Evolutionary conservation across 1,284 basidiomycete species (phyloP), one percentile per base, ranked within the genome.

Genomic region (Coniferiporia sulphurascens): DNA sequence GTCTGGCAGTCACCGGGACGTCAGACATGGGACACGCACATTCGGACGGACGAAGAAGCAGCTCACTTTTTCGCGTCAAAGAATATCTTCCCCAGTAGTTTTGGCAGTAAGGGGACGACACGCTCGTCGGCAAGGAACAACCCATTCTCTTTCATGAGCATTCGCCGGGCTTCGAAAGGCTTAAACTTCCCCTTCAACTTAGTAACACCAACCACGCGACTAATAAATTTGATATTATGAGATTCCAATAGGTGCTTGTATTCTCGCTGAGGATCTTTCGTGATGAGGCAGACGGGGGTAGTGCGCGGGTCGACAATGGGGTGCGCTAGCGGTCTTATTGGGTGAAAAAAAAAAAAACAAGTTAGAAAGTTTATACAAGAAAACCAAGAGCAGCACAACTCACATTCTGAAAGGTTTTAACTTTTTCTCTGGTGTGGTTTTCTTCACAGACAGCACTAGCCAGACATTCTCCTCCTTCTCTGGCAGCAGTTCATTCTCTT

Each of bases 161-260:
- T 78, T 49, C 95, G 76, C 48, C 95, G 80, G 1, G 95, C 93
- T 71, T 98, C 96, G 69, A 85, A 98, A 12, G 93, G 85, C 76
- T 91, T 93, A 78, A 93, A 95, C 76, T 96, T 96, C 38, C 91
- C 93, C 76, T 90, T 92, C 62, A 95, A 79, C 73, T 95, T 95
- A 62, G 81, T 80, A 55, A 98, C 78, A 19, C 94, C 95, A 41
- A 99, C 93, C n/a, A 99, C 94, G 27, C 95, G 81, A 44, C 84
- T 86, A 68, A 99, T 86, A 65, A 96, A 96, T 65, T 88, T 90
- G 77, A 99, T 86, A 52, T 85, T 81, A 56, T 91, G 78, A 52
- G 77, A 74, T 55, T 85, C 86, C 22, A 99, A 78, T 17, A 97
- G 82, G 71, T 97, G 93, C 74, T 98, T 98, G 81, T 97, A 98